Percentiles rank a stretch among this genome's conserved stretches.
These are phyloP conservation scores for Isabelozyma gotoi DNA, from an alignment of 805 yeast genomes.

Conservation along the genomic window DNA sequence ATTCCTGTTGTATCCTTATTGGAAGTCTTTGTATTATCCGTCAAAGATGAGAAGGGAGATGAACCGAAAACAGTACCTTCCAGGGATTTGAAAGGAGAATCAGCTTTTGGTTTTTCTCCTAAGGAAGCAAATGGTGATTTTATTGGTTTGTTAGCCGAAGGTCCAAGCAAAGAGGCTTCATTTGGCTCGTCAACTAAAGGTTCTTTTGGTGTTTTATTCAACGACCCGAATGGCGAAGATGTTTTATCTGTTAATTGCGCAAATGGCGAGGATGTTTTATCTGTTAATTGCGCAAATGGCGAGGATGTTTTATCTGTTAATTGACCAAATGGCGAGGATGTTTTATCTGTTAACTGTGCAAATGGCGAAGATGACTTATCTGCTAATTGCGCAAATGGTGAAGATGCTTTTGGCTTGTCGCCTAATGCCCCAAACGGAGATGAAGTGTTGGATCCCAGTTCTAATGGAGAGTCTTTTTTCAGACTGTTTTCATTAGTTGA, in stretches of 20 bases:
- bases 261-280: conserved; percentile 3
- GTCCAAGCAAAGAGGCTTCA: neutral
- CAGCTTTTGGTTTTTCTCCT: neutral
- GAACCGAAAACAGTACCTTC: neutral
- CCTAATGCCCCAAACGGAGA: conserved; percentile 7
- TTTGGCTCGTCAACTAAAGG: neutral
- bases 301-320: neutral
- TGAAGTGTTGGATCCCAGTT: neutral
- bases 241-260: neutral
- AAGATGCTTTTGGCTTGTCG: neutral
- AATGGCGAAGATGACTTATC: neutral
- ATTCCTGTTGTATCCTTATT: too few species aligned
- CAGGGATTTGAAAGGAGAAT: conserved; percentile 3
- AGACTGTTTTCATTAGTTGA: neutral
- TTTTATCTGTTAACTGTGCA: neutral
- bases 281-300: neutral
- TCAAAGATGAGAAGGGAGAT: too few species aligned
- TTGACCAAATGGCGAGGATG: conserved; percentile 6
- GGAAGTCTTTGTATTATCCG: too few species aligned
- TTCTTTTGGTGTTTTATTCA: neutral
- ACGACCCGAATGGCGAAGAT: conserved; percentile 6
- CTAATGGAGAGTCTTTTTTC: neutral
- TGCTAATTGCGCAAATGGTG: neutral
- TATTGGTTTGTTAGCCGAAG: neutral
- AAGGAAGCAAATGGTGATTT: conserved; percentile 10